A percentile compares a stretch with the other conserved stretches of the same genome.
Evolutionary conservation across 148 eudicot genomes (phyloP).

Genomic region (Heliamphora exappendiculata): DNA sequence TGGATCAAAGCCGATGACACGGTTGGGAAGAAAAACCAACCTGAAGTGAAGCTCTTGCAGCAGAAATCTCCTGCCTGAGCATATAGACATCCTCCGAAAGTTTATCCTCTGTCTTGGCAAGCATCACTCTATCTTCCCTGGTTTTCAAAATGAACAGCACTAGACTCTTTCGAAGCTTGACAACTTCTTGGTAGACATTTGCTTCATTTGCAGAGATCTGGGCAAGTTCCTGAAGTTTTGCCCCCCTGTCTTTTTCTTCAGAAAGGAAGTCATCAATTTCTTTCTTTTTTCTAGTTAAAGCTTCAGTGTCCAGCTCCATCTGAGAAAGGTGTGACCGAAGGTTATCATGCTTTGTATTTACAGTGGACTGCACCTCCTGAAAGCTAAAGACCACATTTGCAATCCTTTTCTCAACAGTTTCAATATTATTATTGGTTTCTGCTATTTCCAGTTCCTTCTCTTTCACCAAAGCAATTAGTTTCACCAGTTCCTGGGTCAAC

Average conservation of each 20-base stretch:
- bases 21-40: conserved; percentile 26
- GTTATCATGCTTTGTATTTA: conserved; percentile 31
- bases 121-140: conserved; percentile 48
- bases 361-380: conserved; percentile 38
- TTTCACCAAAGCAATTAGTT: conserved; percentile 51
- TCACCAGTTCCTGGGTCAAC: conserved; percentile 48
- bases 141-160: conserved; percentile 36
- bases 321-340: conserved; percentile 38
- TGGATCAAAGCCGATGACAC: background rate
- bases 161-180: conserved; percentile 43
- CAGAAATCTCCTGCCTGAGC: conserved; percentile 51
- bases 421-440: conserved; percentile 46
- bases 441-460: conserved; percentile 68
- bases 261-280: conserved; percentile 45
- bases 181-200: conserved; percentile 38
- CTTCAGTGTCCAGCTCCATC: conserved; percentile 39
- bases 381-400: conserved; percentile 46
- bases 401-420: conserved; percentile 55
- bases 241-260: conserved; percentile 38
- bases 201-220: conserved; percentile 43
- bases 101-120: conserved; percentile 51
- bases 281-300: conserved; percentile 42
- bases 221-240: conserved; percentile 45
- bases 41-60: conserved; percentile 68
- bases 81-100: conserved; percentile 46